Base-by-base conservation (phyloP, 1,284 basidiomycete genomes). In the Microbotryum saponariae region DNA sequence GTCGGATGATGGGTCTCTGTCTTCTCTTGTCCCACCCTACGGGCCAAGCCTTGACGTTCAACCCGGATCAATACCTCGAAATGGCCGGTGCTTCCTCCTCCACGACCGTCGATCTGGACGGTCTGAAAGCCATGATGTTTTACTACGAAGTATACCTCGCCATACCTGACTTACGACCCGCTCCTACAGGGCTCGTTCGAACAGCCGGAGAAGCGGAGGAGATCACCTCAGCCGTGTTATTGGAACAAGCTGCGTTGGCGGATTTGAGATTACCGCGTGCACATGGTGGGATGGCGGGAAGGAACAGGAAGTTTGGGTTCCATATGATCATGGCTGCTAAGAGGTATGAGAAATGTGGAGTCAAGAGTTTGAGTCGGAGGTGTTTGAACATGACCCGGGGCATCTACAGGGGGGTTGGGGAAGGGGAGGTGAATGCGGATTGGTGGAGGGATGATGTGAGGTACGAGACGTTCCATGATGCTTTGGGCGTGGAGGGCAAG, bases 281-380 rank as follows among this genome's bases (percentile, higher is more conserved):
- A n/a, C 16, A 29, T n/a, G 33, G n/a, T 33, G 53, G 33, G 21
- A 33, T n/a, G 16, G 51, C 9, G 33, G 59, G 71, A 7, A 68
- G 73, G 4, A 69, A 70, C 51, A 65, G 80, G 29, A 74, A 78
- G 62, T 77, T 75, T 47, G 79, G 79, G 0, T 73, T 79, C 47
- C 76, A 79, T 55, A 72, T 81, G 57, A 74, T 78, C 44, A 74
- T 79, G 69, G 80, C 80, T 0, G 80, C 79, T 1, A 73, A 77
- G 51, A 71, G 77, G 46, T 82, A 80, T 63, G 78, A 80, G 66
- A 77, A 78, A n/a, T 79, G 77, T 16, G 81, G 80, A 0, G 64
- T 77, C 27, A 79, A 80, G 52, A 73, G 78, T 64, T 25, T 29
- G 29, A 45, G 68, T 42, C 37, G 37, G 16, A 42, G 37, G 37